Evolutionary conservation across 2,329 filamentous ascomycete genomes (phyloP), one percentile per base, ranked within the genome.

Genomic region (Talaromyces albobiverticillius): DNA sequence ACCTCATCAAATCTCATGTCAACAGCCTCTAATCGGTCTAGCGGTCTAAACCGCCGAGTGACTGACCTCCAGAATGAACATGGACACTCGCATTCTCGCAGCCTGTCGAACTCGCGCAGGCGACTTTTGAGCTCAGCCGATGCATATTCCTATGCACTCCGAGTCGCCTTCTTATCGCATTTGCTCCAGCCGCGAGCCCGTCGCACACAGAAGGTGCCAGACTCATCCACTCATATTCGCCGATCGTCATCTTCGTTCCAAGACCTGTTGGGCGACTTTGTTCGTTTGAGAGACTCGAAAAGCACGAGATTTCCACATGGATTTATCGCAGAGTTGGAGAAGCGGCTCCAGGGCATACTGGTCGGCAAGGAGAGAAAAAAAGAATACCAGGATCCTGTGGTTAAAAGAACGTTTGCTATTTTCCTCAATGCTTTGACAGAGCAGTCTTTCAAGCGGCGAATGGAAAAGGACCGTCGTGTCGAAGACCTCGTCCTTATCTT

Each of bases 401-500:
- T 99, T 60, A 96, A 96, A 75, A 83, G 93, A 58, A 95, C 90
- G 2, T 99, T 99, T 75, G 94, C 90, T 53, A 89, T 90, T 60
- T 96, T 96, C 60, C 87, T 96, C 68, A 96, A 93, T 56, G 88
- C 90, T 54, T 89, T 99, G 70, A 96, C 93, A 62, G 90, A 95
- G 59, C 86, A 86, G 58, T 85, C 84, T 43, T 96, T 96, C 67
- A 87, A 90, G 61, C 95, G 91, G 75, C 87, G 86, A 56, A 90
- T 96, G 78, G 91, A 96, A 67, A 95, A 95, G 74, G 93, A 96
- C 71, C 84, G 93, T 59, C 87, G 93, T 66, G 87, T 95, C 20
- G 94, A 99, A 72, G 92, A 95, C 59, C 76, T 97, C 49, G 85
- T 99, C 49, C 80, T 99, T 62, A 96, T 97, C 60, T 97, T 99